Evolutionary conservation across 2,329 filamentous ascomycete genomes (phyloP), one percentile per base, ranked within the genome.

Genomic region (Botryosphaeria agaves): DNA sequence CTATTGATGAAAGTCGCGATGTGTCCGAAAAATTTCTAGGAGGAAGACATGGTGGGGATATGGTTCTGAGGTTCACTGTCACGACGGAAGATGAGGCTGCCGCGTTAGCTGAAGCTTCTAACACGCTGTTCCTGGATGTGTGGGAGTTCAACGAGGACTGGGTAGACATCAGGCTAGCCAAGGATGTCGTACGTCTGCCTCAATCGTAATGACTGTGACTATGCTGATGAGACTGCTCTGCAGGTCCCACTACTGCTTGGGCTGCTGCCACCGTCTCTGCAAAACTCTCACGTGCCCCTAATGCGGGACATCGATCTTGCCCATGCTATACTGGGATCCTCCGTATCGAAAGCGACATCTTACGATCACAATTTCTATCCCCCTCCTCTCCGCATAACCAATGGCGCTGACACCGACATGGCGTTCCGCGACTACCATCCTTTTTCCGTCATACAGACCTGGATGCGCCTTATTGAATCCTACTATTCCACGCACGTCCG

Each of bases 381-480:
- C 43, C 16, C 41, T 38, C 12, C 46, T 48, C 30, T 45, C 43
- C 37, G 55, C 31, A 49, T 38, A 28, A 53, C 45, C 8, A 41
- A 48, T 24, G 38, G n/a, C n/a, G n/a, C n/a, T n/a, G n/a, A n/a
- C 47, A 12, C 48, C 49, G 7, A 51, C 45, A 62, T 92, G 23
- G 95, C 94, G 59, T 95, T 98, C 56, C 69, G 72, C 30, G 74
- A 94, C 46, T 98, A 94, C 51, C 89, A 94, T 46, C 83, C 85
- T 2, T 62, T 91, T 14, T 73, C 78, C 3, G 84, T 82, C 27
- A 79, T 92, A 34, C 59, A 69, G n/a, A 80, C 78, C 20, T 98
- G 89, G 89, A 85, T 95, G 76, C 74, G 73, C 29, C 66, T 94
- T 23, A 67, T 94, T 40, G 72, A 82, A 26, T 87, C 82, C 33